Evolutionary conservation across 2,329 filamentous ascomycete genomes (phyloP).

Genomic region (Escovopsis sp.): DNA sequence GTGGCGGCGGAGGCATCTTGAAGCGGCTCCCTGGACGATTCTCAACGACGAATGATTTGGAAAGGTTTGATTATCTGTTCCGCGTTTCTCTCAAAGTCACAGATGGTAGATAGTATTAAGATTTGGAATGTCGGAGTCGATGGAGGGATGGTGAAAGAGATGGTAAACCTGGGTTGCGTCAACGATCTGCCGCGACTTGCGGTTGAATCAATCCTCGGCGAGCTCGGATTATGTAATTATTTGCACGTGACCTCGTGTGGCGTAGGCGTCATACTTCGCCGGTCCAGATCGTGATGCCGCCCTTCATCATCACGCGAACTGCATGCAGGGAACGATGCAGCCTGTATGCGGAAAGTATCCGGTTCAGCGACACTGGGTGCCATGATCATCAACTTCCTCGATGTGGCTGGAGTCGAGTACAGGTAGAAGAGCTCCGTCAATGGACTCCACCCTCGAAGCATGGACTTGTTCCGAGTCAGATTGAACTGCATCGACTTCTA

Average conservation of each 20-base stretch:
- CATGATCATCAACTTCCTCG: no score
- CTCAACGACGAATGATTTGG: background rate
- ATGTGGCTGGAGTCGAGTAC: no score
- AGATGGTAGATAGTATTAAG: background rate
- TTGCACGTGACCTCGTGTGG: background rate
- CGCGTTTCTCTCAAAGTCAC: no score
- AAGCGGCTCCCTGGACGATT: background rate
- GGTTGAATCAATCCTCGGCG: no score
- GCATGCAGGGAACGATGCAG: no score
- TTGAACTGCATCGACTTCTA: conserved; percentile 96
- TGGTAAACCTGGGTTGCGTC: no score
- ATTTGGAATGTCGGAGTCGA: background rate
- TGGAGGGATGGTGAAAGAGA: background rate
- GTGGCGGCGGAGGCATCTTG: conserved; percentile 13
- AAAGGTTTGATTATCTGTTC: background rate
- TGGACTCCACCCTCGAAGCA: conserved; percentile 9
- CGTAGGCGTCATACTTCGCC: background rate
- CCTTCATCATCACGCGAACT: no score
- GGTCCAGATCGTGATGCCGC: no score
- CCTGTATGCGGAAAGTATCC: no score
- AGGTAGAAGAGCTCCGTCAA: no score
- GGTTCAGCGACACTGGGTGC: no score
- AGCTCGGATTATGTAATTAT: background rate
- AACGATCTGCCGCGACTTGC: no score
- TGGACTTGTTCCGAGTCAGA: conserved; percentile 70